Evolutionary conservation across 129 eudicot species (phyloP), one percentile per base, ranked within the genome.

Genomic region (Flaveria brownii): DNA sequence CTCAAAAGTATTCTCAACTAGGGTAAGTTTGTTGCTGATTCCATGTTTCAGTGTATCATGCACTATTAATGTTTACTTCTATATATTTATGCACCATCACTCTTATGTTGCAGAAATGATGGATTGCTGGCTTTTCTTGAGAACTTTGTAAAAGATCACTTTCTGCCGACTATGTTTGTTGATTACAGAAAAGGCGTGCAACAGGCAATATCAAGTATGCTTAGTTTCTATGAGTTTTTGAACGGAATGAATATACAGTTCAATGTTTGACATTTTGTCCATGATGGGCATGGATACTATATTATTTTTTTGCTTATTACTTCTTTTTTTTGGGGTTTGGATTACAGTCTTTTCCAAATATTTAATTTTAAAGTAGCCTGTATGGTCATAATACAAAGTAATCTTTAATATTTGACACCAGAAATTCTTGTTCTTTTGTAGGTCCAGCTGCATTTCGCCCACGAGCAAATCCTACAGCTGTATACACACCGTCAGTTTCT

Each of bases 371-470:
- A 13, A 63, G 33, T 14, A 63, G 22, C 22, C 1, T 30, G 69
- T 63, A 15, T 30, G 69, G 45, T 63, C 69, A 63, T 28, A 63
- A 13, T 28, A 30, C 33, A 14, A 7, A 15, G 46, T 30, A 63
- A 63, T 2, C 14, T 25, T 30, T 12, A 15, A 30, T 12, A 13
- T 63, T 56, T 63, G 69, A 33, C 22, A 63, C 69, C 30, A 30
- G 46, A 63, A 30, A 0, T 63, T 63, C n/a, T 62, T 2, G 45
- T 2, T 3, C 15, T 30, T 30, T 62, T 80, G 70, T 69, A 95
- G 99, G 99, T 70, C 99, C 99, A 25, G 99, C 99, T 76, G 97
- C 99, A 83, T 95, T 95, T 84, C 97, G 99, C 28, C 99, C 99
- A 54, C 88, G 99, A 54, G 99, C 99, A 75, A 91, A 86, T 82